Base-by-base conservation (phyloP, 2,329 filamentous ascomycete species). In the Ramichloridium luteum region DNA sequence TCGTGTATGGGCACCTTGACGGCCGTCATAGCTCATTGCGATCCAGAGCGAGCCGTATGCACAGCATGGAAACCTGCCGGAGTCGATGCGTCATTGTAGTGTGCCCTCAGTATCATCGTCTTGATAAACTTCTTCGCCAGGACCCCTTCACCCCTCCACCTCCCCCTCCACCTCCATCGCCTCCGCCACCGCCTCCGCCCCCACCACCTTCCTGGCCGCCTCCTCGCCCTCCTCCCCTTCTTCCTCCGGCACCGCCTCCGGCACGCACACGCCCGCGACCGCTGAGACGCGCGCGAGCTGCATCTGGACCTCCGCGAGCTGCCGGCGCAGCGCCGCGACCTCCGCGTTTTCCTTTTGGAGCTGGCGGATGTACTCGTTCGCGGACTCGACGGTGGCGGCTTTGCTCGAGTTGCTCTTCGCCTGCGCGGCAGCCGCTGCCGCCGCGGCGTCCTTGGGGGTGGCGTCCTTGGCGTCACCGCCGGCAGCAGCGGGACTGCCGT, bases 321-420 rank as follows among this genome's bases (percentile, higher is more conserved):
- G 20, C n/a, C n/a, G n/a, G n/a, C n/a, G 23, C 27, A 35, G 15
- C 18, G 32, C 22, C 10, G 32, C 39, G 20, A 40, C 16, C 13
- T 27, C 32, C 17, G 41, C 40, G 23, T 48, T 43, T 51, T 92
- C 80, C 46, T 72, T 64, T 57, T 92, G 77, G 39, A 98, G 59
- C 38, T 77, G 70, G 57, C 83, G 88, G 60, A 98, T 94, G 53
- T 96, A 94, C 35, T 86, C 78, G 48, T 96, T 96, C 2, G 90
- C 90, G 59, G 82, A 77, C 58, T 98, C 90, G n/a, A 98, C 90
- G 1, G 92, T 94, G 45, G 82, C 93, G 2, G 90, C 90, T 56
- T 96, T 98, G 59, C 85, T 94, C 49, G 78, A 85, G 29, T 49
- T 53, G 17, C 80, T 74, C 31, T 74, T 69, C 8, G 20, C 20